Base-by-base conservation (phyloP, 345 rosid species). In the Citrus inodora region DNA sequence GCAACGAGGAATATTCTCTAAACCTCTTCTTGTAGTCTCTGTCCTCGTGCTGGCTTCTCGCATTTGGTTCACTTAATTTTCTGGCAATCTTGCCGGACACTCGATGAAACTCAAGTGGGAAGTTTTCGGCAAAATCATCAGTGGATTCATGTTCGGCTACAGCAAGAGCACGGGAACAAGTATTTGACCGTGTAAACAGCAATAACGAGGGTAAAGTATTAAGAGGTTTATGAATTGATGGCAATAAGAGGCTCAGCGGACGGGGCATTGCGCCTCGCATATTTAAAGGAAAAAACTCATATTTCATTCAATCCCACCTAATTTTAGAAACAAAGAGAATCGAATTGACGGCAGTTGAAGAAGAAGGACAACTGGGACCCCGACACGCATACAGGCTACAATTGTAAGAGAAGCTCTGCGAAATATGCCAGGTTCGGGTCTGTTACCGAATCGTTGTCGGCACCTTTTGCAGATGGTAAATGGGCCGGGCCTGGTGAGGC, bases 1-100 rank as follows among this genome's bases (percentile, higher is more conserved):
- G 74, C 77, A 82, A 64, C 25, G 76, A 66, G 51, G 91, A 79
- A 80, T 83, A 82, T 30, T 66, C 72, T 63, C 77, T 85, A 51
- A 81, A 58, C 64, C 42, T 70, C 70, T 76, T 75, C 51, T 74
- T 81, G 13, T 28, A 10, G 48, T 24, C 56, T 9, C 77, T 60
- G 10, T 56, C 67, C 59, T 28, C 56, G 38, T 4, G 28, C 24
- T n/a, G 60, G 21, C 25, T 62, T 14, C n/a, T 69, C 55, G 63
- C 73, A 42, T 32, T 65, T 59, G 21, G 24, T 70, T 76, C 74
- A 5, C 27, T 22, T 22, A 58, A 58, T 58, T 21, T 21, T n/a
- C 61, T 19, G 58, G 58, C 21, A 53, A 53, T 19, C 10, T 58
- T n/a, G 61, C 61, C 2, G 27, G 25, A 56, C 25, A 5, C 9